Evolutionary conservation across 2,329 filamentous ascomycete species (phyloP).

Genomic region (Botrytis fragariae): DNA sequence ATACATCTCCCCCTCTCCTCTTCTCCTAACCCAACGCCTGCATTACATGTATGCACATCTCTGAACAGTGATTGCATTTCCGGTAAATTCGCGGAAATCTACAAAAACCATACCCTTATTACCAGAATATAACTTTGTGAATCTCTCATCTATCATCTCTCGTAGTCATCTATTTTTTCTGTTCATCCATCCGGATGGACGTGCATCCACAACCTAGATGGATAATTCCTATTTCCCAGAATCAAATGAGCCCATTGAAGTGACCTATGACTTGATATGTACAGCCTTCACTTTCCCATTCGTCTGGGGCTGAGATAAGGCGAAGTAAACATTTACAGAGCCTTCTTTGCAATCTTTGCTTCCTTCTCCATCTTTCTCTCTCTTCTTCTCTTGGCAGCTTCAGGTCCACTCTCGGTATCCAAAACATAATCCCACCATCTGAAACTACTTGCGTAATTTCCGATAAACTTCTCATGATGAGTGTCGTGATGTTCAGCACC

Average conservation of each 20-base stretch:
- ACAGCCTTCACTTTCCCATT: not conserved
- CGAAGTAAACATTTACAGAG: constrained; percentile 27
- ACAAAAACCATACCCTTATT: not conserved
- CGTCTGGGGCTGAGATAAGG: not conserved
- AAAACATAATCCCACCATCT: constrained; percentile 97
- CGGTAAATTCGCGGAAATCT: not conserved
- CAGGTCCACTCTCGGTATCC: constrained; percentile 89
- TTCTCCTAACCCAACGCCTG: not conserved
- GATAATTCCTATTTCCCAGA: no score
- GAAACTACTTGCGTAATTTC: constrained; percentile 97
- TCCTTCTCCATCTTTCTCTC: constrained; percentile 68
- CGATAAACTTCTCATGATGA: constrained; percentile 98
- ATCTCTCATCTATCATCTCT: constrained; percentile 10
- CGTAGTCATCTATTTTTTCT: not conserved
- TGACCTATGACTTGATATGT: not conserved
- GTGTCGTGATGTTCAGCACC: constrained; percentile 95
- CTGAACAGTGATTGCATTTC: not conserved
- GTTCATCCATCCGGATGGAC: not conserved
- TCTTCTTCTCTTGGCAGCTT: constrained; percentile 78
- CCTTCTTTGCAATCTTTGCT: constrained; percentile 61
- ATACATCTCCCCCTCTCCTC: not conserved
- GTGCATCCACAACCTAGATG: not conserved
- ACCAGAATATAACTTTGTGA: constrained; percentile 7
- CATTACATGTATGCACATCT: not conserved
- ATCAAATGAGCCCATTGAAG: not conserved